Conservation (phyloP, 371 early-diverging fungal genomes). For the Syncephalastrum contaminatum region DNA sequence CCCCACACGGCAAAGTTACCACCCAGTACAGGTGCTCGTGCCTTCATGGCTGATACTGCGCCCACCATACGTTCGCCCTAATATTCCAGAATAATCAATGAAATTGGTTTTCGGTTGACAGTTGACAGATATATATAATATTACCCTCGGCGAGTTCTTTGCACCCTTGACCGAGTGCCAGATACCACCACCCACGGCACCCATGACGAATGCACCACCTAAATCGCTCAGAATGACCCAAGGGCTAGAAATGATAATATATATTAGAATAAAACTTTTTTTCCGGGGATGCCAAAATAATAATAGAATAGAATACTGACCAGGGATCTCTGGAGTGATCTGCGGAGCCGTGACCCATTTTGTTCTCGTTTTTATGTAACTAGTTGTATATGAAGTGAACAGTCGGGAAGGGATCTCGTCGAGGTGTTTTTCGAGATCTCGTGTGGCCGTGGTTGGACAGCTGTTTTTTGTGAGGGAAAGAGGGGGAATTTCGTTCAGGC, state of each 20-base stretch:
- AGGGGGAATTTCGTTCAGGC: too few relatives aligned
- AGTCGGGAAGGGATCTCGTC: too few relatives aligned
- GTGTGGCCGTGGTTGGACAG: too few relatives aligned
- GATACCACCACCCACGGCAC: constrained; percentile 93
- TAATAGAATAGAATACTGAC: constrained; percentile 18
- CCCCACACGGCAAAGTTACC: constrained; percentile 99
- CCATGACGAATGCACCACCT: constrained; percentile 97
- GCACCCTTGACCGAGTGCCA: constrained; percentile 97
- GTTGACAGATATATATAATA: neutral
- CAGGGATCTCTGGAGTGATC: constrained; percentile 55
- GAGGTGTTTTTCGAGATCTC: too few relatives aligned
- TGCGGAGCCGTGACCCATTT: constrained; percentile 46
- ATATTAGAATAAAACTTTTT: neutral
- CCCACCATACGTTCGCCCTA: constrained; percentile 90
- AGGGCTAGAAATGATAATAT: constrained; percentile 59
- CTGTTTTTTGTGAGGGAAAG: too few relatives aligned
- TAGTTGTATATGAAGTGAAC: too few relatives aligned
- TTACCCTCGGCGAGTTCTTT: constrained; percentile 92
- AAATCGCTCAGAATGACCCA: constrained; percentile 96
- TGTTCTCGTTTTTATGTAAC: constrained; percentile 2
- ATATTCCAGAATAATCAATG: too few relatives aligned
- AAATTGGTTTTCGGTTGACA: neutral
- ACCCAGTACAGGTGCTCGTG: constrained; percentile 92
- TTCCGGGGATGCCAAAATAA: neutral
- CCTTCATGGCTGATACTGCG: constrained; percentile 86